Percentiles rank a stretch among this genome's conserved stretches.
These are phyloP conservation scores for Exobasidium rhododendri DNA, from an alignment of 1,284 basidiomycete genomes.

Conservation along the genomic window DNA sequence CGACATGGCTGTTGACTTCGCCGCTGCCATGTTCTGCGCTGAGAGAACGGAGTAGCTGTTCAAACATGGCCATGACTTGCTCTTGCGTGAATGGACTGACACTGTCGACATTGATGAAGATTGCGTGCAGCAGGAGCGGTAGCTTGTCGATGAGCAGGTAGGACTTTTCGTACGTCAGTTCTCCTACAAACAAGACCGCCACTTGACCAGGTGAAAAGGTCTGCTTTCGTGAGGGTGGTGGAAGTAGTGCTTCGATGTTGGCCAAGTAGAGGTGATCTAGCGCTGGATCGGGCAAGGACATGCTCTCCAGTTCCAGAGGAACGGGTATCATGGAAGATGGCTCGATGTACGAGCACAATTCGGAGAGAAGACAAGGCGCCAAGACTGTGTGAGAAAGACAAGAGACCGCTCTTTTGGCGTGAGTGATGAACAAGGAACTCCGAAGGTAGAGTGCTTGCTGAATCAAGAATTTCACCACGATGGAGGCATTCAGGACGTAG, in stretches of 20 bases:
- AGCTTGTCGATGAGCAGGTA: constrained; percentile 72
- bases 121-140: constrained; percentile 72
- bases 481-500: constrained; percentile 67
- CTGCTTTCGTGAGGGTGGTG: constrained; percentile 24
- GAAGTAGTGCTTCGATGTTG: constrained; percentile 28
- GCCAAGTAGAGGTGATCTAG: constrained; percentile 15
- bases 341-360: constrained; percentile 78
- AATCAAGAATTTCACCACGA: constrained; percentile 76
- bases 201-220: constrained; percentile 75
- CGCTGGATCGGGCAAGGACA: constrained; percentile 41
- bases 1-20: constrained; percentile 62
- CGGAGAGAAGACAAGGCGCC: constrained; percentile 73
- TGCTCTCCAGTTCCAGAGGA: constrained; percentile 63
- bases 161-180: constrained; percentile 73
- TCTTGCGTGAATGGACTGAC: constrained; percentile 68
- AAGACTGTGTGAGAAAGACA: constrained; percentile 76
- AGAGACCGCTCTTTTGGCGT: constrained; percentile 77
- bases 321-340: constrained; percentile 73
- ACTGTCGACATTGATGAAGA: constrained; percentile 81
- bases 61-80: constrained; percentile 67
- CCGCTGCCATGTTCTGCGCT: constrained; percentile 11
- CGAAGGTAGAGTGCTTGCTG: constrained; percentile 83
- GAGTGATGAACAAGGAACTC: constrained; percentile 71
- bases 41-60: constrained; percentile 40
- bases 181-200: constrained; percentile 79